Percentiles rank a stretch among this genome's conserved stretches.
phyloP scores from a whole-genome alignment of 2,329 filamentous ascomycete species.

The Exophiala mesophila region DNA sequence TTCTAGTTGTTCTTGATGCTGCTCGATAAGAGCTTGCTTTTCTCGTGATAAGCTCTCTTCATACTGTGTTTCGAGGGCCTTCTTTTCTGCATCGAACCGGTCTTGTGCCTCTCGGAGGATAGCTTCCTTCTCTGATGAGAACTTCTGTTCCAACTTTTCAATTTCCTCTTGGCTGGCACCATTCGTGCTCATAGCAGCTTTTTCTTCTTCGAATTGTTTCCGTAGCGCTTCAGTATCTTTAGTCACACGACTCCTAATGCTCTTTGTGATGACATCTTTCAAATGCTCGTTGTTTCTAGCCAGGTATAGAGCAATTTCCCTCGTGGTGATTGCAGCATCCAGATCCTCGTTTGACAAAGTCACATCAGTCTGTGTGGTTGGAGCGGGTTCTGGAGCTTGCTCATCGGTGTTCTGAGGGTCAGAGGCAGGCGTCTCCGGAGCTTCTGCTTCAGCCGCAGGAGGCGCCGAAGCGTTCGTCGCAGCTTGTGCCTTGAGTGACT shows the following conservation, averaged over 20 bases:
- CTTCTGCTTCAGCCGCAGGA: conserved; percentile 33
- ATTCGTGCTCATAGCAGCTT: conserved; percentile 6
- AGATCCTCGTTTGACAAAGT: conserved; percentile 33
- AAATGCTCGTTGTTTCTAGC: conserved; percentile 48
- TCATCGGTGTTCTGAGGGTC: conserved; percentile 21
- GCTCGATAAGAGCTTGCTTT: conserved; percentile 39
- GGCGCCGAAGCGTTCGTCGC: conserved; percentile 33
- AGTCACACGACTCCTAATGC: conserved; percentile 46
- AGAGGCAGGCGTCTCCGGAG: background rate
- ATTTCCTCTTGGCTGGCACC: conserved; percentile 3
- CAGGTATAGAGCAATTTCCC: conserved; percentile 41
- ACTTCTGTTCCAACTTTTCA: conserved; percentile 19
- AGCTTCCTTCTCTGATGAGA: conserved; percentile 19
- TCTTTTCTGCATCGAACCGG: conserved; percentile 35
- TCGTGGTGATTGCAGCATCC: background rate
- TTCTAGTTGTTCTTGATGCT: conserved; percentile 54
- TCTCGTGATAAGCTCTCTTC: conserved; percentile 38
- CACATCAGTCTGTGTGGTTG: conserved; percentile 29
- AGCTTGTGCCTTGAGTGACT: conserved; percentile 34
- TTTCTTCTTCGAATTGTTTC: conserved; percentile 30
- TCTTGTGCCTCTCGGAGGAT: conserved; percentile 38
- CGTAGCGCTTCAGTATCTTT: conserved; percentile 34
- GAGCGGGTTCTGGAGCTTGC: conserved; percentile 20
- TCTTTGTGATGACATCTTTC: conserved; percentile 50
- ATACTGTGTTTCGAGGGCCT: conserved; percentile 33